Evolutionary conservation across 768 basidiomycete species (phyloP).

Genomic region (Mycena venus): DNA sequence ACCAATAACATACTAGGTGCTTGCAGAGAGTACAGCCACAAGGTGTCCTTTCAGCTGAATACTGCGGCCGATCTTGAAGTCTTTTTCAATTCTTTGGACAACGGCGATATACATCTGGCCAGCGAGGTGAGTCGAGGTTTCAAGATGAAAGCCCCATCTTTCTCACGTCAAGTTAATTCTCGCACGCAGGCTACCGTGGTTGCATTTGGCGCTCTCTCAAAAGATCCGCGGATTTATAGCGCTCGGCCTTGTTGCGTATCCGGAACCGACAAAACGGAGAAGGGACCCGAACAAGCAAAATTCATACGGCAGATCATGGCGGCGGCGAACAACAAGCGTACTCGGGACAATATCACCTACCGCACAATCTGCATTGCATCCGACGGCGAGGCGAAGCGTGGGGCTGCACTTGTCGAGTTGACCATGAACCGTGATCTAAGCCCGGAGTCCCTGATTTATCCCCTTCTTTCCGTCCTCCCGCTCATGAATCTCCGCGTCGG

Average conservation of each 20-base stretch:
- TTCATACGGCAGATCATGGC: too few relatives aligned
- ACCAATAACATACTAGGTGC: not conserved
- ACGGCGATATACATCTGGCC: not conserved
- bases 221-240: slow-evolving; percentile 8
- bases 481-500: slow-evolving; percentile 14
- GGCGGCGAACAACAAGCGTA: too few relatives aligned
- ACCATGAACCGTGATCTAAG: not conserved
- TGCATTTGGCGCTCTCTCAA: not conserved
- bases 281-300: too few relatives aligned
- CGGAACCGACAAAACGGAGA: too few relatives aligned
- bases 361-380: not conserved
- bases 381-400: not conserved
- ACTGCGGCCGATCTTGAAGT: not conserved
- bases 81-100: not conserved
- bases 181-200: slow-evolving; percentile 1
- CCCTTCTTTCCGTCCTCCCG: not conserved
- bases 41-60: not conserved
- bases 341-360: not conserved
- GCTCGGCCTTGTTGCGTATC: too few relatives aligned
- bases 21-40: not conserved
- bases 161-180: not conserved
- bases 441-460: not conserved
- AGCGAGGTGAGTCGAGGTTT: not conserved
- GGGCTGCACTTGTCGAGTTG: not conserved
- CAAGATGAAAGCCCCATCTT: not conserved